Conservation (phyloP, 768 basidiomycete genomes). For the Leccinellum rugosiceps region DNA sequence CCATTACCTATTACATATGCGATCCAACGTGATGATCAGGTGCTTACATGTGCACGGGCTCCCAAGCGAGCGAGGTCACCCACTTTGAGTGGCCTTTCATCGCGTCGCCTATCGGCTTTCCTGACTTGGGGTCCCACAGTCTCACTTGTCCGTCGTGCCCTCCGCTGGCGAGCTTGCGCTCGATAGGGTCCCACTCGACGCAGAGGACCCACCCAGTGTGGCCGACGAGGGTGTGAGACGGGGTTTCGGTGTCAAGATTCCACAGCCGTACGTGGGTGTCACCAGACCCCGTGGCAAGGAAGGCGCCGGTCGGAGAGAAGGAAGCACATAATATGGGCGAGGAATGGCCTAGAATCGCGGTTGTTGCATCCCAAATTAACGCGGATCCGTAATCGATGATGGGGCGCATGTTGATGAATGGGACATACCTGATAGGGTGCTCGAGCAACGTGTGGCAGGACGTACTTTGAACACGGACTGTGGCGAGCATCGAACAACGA, state of each 20-base stretch:
- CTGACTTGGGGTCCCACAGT: slow-evolving; percentile 92
- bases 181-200: slow-evolving; percentile 95
- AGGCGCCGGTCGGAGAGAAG: slow-evolving; percentile 89
- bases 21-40: slow-evolving; percentile 1
- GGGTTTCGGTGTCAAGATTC: slow-evolving; percentile 92
- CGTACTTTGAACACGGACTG: slow-evolving; percentile 95
- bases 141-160: slow-evolving; percentile 92
- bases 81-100: slow-evolving; percentile 94
- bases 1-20: slow-evolving; percentile 3
- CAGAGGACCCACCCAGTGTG: slow-evolving; percentile 97
- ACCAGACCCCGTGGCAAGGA: slow-evolving; percentile 93
- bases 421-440: slow-evolving; percentile 75
- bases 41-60: slow-evolving; percentile 87
- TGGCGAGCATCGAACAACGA: slow-evolving; percentile 87
- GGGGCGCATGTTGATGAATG: background rate
- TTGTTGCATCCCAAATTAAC: slow-evolving; percentile 2
- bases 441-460: slow-evolving; percentile 91
- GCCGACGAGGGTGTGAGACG: slow-evolving; percentile 80
- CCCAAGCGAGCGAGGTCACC: slow-evolving; percentile 94
- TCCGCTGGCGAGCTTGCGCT: slow-evolving; percentile 86
- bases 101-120: slow-evolving; percentile 84
- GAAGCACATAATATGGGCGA: slow-evolving; percentile 94
- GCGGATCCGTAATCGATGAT: slow-evolving; percentile 4
- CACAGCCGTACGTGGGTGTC: slow-evolving; percentile 91
- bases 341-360: slow-evolving; percentile 61